Conservation (phyloP, 1,284 basidiomycete genomes). For the Cutaneotrichosporon mucoides region DNA sequence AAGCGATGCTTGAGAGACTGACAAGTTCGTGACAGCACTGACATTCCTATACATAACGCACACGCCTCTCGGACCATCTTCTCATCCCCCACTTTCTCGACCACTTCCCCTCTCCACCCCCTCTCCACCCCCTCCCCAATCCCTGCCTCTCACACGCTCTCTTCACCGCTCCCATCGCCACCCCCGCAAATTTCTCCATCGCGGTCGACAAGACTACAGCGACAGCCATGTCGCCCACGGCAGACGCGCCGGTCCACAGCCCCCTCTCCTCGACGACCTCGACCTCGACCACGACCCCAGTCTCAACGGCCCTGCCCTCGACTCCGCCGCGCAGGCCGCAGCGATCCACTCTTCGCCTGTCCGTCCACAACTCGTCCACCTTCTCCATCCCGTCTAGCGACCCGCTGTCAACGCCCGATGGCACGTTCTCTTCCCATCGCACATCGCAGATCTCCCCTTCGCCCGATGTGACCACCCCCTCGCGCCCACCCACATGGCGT, state of each 20-base stretch:
- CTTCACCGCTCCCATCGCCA: not conserved
- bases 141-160: not conserved
- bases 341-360: not conserved
- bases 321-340: conserved; percentile 1
- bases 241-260: no score
- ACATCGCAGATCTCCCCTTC: not conserved
- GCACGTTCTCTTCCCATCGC: not conserved
- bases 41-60: no score
- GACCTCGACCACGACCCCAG: no score
- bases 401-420: not conserved
- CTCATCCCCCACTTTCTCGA: not conserved
- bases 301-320: not conserved
- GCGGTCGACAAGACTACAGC: not conserved
- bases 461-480: no score
- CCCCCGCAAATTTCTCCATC: not conserved
- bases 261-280: no score
- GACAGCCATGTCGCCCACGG: no score
- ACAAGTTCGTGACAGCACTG: no score
- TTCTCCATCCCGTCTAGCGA: not conserved
- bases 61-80: no score
- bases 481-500: no score
- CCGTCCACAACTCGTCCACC: not conserved
- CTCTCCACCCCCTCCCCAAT: not conserved
- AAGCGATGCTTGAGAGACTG: no score
- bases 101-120: not conserved